phyloP scores from a whole-genome alignment of 2,329 filamentous ascomycete species.

The Bimuria novae-zelandiae region DNA sequence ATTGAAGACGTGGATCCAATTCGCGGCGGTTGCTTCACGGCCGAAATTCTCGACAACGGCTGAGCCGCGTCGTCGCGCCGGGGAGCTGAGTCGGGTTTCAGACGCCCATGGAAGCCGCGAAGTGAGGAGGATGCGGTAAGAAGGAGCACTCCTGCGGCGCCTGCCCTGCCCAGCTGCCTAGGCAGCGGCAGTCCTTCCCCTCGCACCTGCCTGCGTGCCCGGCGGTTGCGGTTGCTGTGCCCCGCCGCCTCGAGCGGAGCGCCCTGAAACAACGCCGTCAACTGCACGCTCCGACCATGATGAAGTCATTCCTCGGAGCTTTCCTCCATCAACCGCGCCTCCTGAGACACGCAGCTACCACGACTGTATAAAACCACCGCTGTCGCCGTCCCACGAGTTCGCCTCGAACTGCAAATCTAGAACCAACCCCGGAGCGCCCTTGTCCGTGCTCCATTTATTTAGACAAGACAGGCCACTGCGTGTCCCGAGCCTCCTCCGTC shows the following conservation, averaged over 20 bases:
- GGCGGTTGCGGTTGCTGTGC: constrained; percentile 15
- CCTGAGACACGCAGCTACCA: constrained; percentile 13
- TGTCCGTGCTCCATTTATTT: constrained; percentile 6
- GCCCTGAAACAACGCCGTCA: constrained; percentile 23
- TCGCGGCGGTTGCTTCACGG: constrained; percentile 13
- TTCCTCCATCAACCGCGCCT: constrained; percentile 1
- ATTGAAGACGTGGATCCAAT: neutral
- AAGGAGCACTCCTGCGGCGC: neutral
- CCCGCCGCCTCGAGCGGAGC: constrained; percentile 12
- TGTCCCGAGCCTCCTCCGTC: neutral
- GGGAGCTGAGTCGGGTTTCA: neutral
- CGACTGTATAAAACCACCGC: neutral
- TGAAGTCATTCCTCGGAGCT: constrained; percentile 18
- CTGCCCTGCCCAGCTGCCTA: neutral
- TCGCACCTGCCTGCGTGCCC: constrained; percentile 1
- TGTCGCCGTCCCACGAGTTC: constrained; percentile 7
- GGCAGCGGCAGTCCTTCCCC: neutral
- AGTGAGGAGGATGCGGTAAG: neutral
- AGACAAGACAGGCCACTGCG: neutral
- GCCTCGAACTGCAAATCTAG: neutral
- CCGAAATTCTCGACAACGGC: too few relatives aligned
- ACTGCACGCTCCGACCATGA: constrained; percentile 6
- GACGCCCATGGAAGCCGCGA: neutral
- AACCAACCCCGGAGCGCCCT: neutral
- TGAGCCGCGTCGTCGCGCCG: neutral